These are phyloP conservation scores for Chrysoporthe austroafricana DNA, from an alignment of 2,329 filamentous ascomycete species.

Conservation along the genomic window DNA sequence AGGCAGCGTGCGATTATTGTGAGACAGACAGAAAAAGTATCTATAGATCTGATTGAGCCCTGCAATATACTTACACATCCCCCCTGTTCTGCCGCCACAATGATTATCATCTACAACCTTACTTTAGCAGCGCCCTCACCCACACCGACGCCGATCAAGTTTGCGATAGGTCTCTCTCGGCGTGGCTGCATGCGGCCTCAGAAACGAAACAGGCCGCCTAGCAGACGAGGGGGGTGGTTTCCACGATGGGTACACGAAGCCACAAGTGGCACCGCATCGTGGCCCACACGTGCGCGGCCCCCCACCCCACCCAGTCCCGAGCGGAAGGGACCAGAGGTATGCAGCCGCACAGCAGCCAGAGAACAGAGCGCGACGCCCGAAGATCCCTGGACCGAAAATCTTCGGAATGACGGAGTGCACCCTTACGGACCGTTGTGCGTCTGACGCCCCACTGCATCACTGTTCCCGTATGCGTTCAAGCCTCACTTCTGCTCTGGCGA, in stretches of 20 bases:
- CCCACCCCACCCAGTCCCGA: background rate
- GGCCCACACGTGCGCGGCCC: background rate
- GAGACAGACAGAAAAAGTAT: background rate
- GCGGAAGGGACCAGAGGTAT: background rate
- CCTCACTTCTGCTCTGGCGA: background rate
- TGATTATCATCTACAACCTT: background rate
- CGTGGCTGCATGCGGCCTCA: background rate
- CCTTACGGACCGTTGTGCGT: too few species aligned
- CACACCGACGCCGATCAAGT: background rate
- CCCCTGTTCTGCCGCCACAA: background rate
- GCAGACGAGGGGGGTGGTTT: background rate
- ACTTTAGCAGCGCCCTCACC: background rate
- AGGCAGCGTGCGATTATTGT: constrained; percentile 4
- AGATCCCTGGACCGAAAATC: background rate
- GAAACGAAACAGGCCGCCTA: background rate
- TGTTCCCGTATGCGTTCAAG: background rate
- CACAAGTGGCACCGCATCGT: constrained; percentile 11
- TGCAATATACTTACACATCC: background rate
- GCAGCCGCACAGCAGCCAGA: background rate
- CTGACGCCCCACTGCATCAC: too few species aligned
- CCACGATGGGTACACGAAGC: background rate
- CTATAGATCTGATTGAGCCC: background rate
- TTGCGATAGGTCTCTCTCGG: background rate
- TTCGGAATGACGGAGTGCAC: background rate
- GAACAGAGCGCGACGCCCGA: background rate